phyloP scores from a whole-genome alignment of 78 protist genomes.

The Dictyostelium intermedium region DNA sequence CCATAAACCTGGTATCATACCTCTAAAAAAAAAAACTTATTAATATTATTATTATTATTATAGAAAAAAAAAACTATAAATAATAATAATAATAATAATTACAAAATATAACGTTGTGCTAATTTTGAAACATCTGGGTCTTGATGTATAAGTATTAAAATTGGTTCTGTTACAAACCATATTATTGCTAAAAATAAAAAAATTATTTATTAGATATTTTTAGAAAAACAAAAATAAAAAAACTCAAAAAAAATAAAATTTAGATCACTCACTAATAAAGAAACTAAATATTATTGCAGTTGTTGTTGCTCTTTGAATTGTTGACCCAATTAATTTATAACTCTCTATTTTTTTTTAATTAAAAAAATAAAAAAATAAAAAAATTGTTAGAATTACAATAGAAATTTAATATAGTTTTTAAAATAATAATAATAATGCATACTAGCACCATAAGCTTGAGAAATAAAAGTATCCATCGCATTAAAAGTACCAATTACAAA shows the following conservation, averaged over 20 bases:
- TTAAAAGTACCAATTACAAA: constrained; percentile 40
- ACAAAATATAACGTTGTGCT: constrained; percentile 23
- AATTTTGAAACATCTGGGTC: constrained; percentile 2
- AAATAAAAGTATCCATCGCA: constrained; percentile 67
- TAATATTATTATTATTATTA: neutral
- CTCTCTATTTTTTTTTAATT: neutral
- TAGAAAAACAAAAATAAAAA: neutral
- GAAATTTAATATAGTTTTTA: too few species aligned
- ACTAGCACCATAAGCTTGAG: constrained; percentile 71
- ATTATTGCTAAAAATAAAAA: neutral
- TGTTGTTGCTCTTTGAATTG: constrained; percentile 30
- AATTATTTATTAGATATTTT: too few species aligned
- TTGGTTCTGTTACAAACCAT: constrained; percentile 60
- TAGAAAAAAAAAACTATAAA: neutral
- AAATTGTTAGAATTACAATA: too few species aligned
- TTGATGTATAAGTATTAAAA: constrained; percentile 42
- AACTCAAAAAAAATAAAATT: neutral
- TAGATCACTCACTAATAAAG: constrained; percentile 8
- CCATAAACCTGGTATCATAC: constrained; percentile 65
- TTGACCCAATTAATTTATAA: constrained; percentile 42
- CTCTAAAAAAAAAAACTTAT: neutral
- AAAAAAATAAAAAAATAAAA: neutral
- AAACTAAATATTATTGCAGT: constrained; percentile 4
- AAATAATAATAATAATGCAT: neutral
- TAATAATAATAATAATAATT: neutral